Conservation (phyloP, 805 yeast genomes). For the Zygoascus tannicola region DNA sequence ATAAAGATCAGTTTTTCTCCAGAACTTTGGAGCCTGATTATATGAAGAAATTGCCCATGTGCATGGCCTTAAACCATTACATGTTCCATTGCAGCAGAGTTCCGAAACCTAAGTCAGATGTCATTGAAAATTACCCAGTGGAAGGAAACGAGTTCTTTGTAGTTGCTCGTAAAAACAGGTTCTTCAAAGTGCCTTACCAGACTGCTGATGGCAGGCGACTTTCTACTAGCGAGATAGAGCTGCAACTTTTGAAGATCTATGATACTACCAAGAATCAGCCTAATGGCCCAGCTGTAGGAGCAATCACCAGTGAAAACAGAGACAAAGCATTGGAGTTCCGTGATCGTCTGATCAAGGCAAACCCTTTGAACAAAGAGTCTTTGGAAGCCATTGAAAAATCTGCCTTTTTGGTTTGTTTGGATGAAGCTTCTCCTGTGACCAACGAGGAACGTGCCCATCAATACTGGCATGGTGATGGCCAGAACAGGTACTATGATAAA, state of each 20-base stretch:
- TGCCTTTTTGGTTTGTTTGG: slow-evolving; percentile 75
- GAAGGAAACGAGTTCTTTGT: slow-evolving; percentile 54
- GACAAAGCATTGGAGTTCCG: slow-evolving; percentile 67
- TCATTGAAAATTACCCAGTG: slow-evolving; percentile 40
- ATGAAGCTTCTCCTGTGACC: slow-evolving; percentile 60
- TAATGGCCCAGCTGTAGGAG: slow-evolving; percentile 55
- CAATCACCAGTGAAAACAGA: slow-evolving; percentile 75
- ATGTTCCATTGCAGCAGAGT: slow-evolving; percentile 87
- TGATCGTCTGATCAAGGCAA: slow-evolving; percentile 41
- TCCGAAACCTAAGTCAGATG: slow-evolving; percentile 40
- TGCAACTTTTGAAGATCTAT: slow-evolving; percentile 51
- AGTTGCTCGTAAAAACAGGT: slow-evolving; percentile 66
- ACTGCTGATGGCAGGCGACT: slow-evolving; percentile 28
- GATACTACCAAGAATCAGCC: slow-evolving; percentile 33
- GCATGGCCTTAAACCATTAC: slow-evolving; percentile 86
- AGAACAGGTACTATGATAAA: slow-evolving; percentile 85
- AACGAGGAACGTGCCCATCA: slow-evolving; percentile 74
- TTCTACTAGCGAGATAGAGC: slow-evolving; percentile 33
- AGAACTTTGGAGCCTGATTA: slow-evolving; percentile 74
- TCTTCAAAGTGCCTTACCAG: slow-evolving; percentile 54
- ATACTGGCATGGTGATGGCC: slow-evolving; percentile 94
- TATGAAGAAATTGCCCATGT: slow-evolving; percentile 70
- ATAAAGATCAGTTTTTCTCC: slow-evolving; percentile 54
- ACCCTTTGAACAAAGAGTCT: slow-evolving; percentile 53
- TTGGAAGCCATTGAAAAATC: slow-evolving; percentile 64